Conservation (phyloP, 768 basidiomycete species). For the Cystoderma amianthinum region DNA sequence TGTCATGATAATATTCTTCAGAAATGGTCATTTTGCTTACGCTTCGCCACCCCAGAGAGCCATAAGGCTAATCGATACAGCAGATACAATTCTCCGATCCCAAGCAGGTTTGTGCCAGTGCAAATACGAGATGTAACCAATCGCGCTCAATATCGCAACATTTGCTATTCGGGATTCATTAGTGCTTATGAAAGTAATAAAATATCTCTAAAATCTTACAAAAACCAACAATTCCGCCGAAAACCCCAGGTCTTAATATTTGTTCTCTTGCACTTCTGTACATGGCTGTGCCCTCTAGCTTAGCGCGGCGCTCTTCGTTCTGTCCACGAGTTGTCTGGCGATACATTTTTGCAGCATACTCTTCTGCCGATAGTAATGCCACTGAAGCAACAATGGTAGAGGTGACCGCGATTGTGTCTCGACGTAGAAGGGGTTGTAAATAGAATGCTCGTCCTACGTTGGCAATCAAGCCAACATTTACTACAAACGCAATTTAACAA, state of each 20-base stretch:
- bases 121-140: constrained; percentile 58
- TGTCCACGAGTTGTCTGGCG: constrained; percentile 51
- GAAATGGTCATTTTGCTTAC: too few species aligned
- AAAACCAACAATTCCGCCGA: constrained; percentile 57
- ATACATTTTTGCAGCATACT: constrained; percentile 55
- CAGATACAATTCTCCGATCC: constrained; percentile 57
- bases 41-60: constrained; percentile 63
- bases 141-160: constrained; percentile 48
- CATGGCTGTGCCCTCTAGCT: constrained; percentile 46
- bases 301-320: constrained; percentile 48
- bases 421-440: constrained; percentile 49
- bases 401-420: constrained; percentile 46
- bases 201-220: too few species aligned
- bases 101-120: constrained; percentile 61
- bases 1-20: too few species aligned
- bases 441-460: constrained; percentile 61
- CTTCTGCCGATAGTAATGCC: constrained; percentile 54
- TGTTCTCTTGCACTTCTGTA: constrained; percentile 50
- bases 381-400: constrained; percentile 48
- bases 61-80: constrained; percentile 50
- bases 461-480: constrained; percentile 65
- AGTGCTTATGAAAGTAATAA: too few species aligned
- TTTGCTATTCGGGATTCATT: too few species aligned
- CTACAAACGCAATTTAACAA: constrained; percentile 26
- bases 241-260: constrained; percentile 55